phyloP scores from a whole-genome alignment of 345 rosid species.

The Brassica cretica region DNA sequence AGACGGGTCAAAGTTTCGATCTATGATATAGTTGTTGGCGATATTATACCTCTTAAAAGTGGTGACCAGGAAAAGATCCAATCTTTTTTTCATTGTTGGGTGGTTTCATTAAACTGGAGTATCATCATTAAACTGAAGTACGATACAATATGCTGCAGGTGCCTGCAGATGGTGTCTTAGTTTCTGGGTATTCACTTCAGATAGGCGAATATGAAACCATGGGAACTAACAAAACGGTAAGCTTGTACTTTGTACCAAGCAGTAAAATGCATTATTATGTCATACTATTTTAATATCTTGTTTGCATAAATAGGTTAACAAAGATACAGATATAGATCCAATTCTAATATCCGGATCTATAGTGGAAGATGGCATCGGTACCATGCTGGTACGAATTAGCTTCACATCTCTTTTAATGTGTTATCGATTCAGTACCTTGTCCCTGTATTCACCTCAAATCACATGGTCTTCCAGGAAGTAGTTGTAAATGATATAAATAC shows the following conservation, averaged over 20 bases:
- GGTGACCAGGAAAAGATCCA: conserved; percentile 3
- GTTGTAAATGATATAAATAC: neutral
- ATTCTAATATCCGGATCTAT: neutral
- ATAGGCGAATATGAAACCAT: neutral
- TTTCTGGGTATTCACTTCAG: neutral
- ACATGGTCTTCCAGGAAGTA: neutral
- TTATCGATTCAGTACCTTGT: neutral
- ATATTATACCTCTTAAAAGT: conserved; percentile 5
- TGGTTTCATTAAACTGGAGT: neutral
- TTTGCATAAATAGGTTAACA: neutral
- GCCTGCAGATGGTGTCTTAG: conserved; percentile 14
- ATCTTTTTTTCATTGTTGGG: neutral
- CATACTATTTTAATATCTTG: neutral
- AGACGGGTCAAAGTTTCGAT: neutral
- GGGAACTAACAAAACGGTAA: neutral
- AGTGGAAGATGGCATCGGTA: conserved; percentile 6
- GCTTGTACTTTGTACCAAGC: neutral
- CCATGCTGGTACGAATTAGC: neutral
- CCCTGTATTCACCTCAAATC: neutral
- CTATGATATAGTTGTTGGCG: conserved; percentile 5
- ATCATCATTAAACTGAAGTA: neutral
- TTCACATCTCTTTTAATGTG: neutral
- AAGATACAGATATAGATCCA: conserved; percentile 1
- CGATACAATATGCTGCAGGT: neutral
- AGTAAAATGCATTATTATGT: neutral